Percentiles rank a stretch among this genome's conserved stretches.
Conservation (phyloP, 305 asterid species). For the Fraxinus xanthoxyloides region DNA sequence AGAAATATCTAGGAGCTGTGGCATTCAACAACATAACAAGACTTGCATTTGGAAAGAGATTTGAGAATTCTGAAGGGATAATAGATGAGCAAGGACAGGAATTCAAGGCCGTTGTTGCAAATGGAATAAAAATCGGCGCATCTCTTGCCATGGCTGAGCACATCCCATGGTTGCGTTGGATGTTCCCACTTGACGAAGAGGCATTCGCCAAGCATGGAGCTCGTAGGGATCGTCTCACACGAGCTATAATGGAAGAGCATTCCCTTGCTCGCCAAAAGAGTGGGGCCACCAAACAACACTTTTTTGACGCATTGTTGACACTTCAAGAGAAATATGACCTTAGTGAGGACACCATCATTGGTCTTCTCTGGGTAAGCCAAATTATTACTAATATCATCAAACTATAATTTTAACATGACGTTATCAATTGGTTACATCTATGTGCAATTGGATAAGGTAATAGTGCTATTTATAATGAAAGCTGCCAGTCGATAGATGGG, state of each 20-base stretch:
- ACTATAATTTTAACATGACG: not conserved
- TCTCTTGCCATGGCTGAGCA: slow-evolving; percentile 68
- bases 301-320: slow-evolving; percentile 56
- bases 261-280: slow-evolving; percentile 45
- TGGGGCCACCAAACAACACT: slow-evolving; percentile 59
- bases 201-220: slow-evolving; percentile 58
- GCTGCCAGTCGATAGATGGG: not conserved
- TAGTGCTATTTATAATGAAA: not conserved
- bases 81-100: slow-evolving; percentile 62
- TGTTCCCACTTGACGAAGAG: slow-evolving; percentile 63
- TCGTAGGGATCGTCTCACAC: slow-evolving; percentile 51
- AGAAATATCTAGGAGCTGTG: slow-evolving; percentile 58
- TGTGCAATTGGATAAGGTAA: not conserved
- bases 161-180: slow-evolving; percentile 70
- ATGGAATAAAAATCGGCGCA: slow-evolving; percentile 65
- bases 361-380: slow-evolving; percentile 63
- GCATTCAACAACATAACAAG: slow-evolving; percentile 72
- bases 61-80: slow-evolving; percentile 49
- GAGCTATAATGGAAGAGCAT: slow-evolving; percentile 67
- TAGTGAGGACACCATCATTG: slow-evolving; percentile 64
- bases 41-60: slow-evolving; percentile 64
- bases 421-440: not conserved
- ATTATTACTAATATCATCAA: not conserved
- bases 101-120: slow-evolving; percentile 56
- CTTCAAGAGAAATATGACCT: slow-evolving; percentile 59